Evolutionary conservation across 306 rosid species (phyloP), one percentile per base, ranked within the genome.

Genomic region (Elaeagnus macrophylla): DNA sequence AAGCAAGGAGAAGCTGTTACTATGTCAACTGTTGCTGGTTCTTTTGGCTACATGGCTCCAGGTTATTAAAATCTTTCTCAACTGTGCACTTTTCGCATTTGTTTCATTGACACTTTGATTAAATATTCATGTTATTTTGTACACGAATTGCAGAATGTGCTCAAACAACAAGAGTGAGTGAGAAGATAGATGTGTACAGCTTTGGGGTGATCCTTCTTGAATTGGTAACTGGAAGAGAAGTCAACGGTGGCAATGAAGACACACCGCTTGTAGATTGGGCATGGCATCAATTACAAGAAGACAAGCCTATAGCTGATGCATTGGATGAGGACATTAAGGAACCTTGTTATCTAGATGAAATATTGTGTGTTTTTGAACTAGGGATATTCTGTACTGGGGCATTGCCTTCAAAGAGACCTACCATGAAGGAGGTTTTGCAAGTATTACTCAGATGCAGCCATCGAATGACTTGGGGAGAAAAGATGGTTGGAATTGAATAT

Each of bases 21-120:
- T 6, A 66, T 82, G 87, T 91, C 97, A 9, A 47, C 77, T 25
- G 83, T 86, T 10, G 85, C 76, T n/a, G 97, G 97, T 14, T 80
- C 97, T 15, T 63, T 91, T 35, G 97, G 97, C 68, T 91, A 91
- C 73, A 74, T 91, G 61, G 97, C 97, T 61, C 97, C 97, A 71
- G 96, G 96, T 91, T 51, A 75, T 39, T 52, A 41, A 13, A 12
- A 36, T 6, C 35, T 8, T n/a, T 25, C 17, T 12, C 12, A 8
- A 6, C 14, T 15, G 12, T 12, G 15, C 15, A 12, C 49, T 13
- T 20, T 2, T 64, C 1, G 6, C 16, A 6, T 5, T 15, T 18
- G 10, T 0, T 25, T 36, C 17, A 12, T 35, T 35, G 11, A 12
- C 13, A 12, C 9, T 1, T n/a, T 37, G 16, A 7, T 1, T 10